Percentiles rank a stretch among this genome's conserved stretches.
Conservation (phyloP, 208 protist genomes). For the Acanthamoeba healyi region DNA sequence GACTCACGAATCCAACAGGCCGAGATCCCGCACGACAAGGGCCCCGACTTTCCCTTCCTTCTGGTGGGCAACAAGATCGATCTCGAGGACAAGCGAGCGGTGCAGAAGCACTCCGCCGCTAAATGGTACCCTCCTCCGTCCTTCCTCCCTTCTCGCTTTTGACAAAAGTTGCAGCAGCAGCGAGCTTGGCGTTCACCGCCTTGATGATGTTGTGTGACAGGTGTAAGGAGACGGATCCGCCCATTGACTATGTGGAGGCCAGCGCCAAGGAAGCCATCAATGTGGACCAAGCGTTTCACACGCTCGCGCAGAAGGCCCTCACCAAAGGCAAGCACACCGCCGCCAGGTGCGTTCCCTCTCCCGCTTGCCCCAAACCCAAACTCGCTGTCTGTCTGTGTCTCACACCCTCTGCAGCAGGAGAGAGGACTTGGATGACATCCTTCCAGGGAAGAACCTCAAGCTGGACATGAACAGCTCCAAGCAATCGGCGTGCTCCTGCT, state of each 20-base stretch:
- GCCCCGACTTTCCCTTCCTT: conserved; percentile 85
- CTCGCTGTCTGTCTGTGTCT: neutral
- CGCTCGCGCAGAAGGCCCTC: conserved; percentile 22
- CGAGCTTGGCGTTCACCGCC: no score
- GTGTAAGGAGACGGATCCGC: neutral
- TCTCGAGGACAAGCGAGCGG: conserved; percentile 67
- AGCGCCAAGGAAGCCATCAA: conserved; percentile 66
- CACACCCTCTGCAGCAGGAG: neutral
- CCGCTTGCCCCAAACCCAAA: neutral
- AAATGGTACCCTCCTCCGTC: neutral
- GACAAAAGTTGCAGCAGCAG: no score
- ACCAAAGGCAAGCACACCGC: neutral
- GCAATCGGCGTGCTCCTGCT: neutral
- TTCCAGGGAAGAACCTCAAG: neutral
- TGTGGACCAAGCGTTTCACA: conserved; percentile 37
- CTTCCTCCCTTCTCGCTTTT: no score
- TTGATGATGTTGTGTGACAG: no score
- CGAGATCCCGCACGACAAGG: conserved; percentile 33
- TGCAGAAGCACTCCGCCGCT: neutral
- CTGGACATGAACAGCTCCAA: neutral
- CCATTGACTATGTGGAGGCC: conserved; percentile 23
- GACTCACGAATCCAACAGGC: neutral
- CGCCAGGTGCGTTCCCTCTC: neutral
- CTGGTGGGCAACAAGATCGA: conserved; percentile 88
- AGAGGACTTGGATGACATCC: conserved; percentile 6